These are phyloP conservation scores for Phytophthora niederhauseri DNA, from an alignment of 352 stramenopile species.

Conservation along the genomic window DNA sequence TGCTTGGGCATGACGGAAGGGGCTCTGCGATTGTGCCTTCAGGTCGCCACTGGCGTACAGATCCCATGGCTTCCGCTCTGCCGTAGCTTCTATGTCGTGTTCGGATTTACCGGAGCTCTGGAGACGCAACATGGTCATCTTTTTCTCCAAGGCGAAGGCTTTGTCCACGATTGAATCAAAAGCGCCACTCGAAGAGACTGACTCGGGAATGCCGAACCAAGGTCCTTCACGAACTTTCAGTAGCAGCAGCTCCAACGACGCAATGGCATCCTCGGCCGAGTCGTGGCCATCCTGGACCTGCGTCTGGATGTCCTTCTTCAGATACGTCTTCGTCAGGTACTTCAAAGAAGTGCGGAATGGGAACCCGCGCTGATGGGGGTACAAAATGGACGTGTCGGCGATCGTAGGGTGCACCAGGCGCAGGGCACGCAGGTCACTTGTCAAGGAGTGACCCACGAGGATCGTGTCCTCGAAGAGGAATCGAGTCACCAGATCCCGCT, in stretches of 20 bases:
- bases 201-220: constrained; percentile 72
- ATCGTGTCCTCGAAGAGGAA: constrained; percentile 81
- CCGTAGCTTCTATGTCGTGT: constrained; percentile 1
- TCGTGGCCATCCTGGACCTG: constrained; percentile 74
- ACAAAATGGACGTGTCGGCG: constrained; percentile 84
- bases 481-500: constrained; percentile 54
- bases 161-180: constrained; percentile 81
- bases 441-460: constrained; percentile 88
- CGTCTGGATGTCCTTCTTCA: constrained; percentile 81
- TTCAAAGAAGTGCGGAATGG: constrained; percentile 87
- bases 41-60: constrained; percentile 71
- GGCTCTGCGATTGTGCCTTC: constrained; percentile 50
- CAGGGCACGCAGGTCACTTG: constrained; percentile 82
- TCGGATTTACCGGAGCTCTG: constrained; percentile 9
- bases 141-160: constrained; percentile 48
- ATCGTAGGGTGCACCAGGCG: constrained; percentile 75
- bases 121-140: constrained; percentile 54
- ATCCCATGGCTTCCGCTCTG: constrained; percentile 73
- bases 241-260: constrained; percentile 77
- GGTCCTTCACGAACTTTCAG: constrained; percentile 74
- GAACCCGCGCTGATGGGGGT: constrained; percentile 83
- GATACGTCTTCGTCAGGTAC: constrained; percentile 82
- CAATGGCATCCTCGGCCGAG: constrained; percentile 81
- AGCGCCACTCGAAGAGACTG: constrained; percentile 41
- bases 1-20: constrained; percentile 53